Evolutionary conservation across 2,329 filamentous ascomycete species (phyloP).

Genomic region (Escovopsis weberi): DNA sequence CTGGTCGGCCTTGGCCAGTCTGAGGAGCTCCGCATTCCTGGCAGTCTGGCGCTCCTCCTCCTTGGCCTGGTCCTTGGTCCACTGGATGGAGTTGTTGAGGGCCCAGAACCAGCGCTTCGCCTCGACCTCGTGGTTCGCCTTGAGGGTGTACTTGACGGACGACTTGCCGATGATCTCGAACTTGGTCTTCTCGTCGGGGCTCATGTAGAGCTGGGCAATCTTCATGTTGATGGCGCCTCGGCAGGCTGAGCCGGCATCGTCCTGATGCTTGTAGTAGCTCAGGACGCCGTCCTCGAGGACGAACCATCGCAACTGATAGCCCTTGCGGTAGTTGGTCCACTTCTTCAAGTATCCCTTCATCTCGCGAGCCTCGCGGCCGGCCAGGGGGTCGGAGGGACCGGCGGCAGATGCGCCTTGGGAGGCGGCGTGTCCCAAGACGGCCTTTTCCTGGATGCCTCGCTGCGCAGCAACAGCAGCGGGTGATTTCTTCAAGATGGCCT

Average conservation of each 20-base stretch:
- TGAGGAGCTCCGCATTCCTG: conserved; percentile 59
- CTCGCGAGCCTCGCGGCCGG: conserved; percentile 76
- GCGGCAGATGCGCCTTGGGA: conserved; percentile 40
- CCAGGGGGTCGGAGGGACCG: conserved; percentile 43
- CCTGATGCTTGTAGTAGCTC: conserved; percentile 98
- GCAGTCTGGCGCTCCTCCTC: conserved; percentile 70
- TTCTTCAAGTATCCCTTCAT: conserved; percentile 99
- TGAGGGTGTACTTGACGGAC: conserved; percentile 94
- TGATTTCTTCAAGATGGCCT: conserved; percentile 80
- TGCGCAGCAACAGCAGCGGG: conserved; percentile 90
- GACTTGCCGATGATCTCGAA: conserved; percentile 98
- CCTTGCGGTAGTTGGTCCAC: conserved; percentile 97
- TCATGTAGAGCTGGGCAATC: conserved; percentile 90
- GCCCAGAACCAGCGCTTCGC: conserved; percentile 99
- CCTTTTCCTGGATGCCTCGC: conserved; percentile 91
- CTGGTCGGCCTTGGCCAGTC: conserved; percentile 68
- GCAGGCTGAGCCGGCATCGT: conserved; percentile 90
- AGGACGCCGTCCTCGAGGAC: conserved; percentile 93
- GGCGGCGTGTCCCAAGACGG: conserved; percentile 65
- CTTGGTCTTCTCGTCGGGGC: conserved; percentile 88
- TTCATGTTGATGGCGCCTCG: conserved; percentile 98
- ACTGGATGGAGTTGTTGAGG: conserved; percentile 96
- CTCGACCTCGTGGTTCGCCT: conserved; percentile 95
- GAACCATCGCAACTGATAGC: conserved; percentile 95
- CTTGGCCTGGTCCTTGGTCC: conserved; percentile 91